phyloP scores from a whole-genome alignment of 257 asterid species.

The Osmanthus fragrans region DNA sequence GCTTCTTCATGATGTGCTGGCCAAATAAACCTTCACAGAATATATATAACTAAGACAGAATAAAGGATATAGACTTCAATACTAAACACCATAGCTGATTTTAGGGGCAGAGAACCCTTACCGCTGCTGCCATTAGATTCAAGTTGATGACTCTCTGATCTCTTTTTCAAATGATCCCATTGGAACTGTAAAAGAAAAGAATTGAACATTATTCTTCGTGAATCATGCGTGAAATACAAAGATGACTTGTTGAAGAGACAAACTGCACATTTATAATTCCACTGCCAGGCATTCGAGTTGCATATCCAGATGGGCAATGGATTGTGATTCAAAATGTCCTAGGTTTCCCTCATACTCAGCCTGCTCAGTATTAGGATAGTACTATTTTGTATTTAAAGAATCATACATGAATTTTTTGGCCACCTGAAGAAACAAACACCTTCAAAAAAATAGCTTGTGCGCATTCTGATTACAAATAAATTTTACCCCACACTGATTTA shows the following conservation, averaged over 20 bases:
- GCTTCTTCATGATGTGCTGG: constrained; percentile 72
- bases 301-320: constrained; percentile 1
- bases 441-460: not conserved
- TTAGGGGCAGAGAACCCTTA: constrained; percentile 28
- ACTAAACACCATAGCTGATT: constrained; percentile 22
- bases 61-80: constrained; percentile 18
- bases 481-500: not conserved
- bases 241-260: not conserved
- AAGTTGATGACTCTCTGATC: constrained; percentile 65
- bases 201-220: constrained; percentile 13
- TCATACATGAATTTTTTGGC: not conserved
- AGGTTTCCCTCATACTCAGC: constrained; percentile 13
- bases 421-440: not conserved
- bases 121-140: constrained; percentile 75
- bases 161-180: constrained; percentile 63
- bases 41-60: constrained; percentile 21
- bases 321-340: constrained; percentile 5
- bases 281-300: not conserved
- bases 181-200: constrained; percentile 45
- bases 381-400: not conserved
- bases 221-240: constrained; percentile 10
- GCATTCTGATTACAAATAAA: not conserved
- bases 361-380: constrained; percentile 14
- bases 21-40: constrained; percentile 71
- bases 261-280: not conserved